These are phyloP conservation scores for Colletotrichum incanum DNA, from an alignment of 2,329 filamentous ascomycete species.

Conservation along the genomic window DNA sequence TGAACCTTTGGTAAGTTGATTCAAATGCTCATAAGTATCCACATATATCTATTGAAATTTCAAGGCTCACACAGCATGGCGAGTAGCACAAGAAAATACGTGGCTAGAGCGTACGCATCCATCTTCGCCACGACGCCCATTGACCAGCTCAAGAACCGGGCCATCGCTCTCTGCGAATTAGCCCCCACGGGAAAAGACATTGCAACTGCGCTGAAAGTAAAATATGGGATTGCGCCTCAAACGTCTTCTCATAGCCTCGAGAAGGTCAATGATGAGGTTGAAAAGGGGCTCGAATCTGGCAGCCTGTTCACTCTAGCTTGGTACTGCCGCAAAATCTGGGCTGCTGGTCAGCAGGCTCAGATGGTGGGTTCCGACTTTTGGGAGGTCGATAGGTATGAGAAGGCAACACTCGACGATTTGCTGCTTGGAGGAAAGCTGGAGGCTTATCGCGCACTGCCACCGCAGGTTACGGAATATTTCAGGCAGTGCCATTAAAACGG, in stretches of 20 bases:
- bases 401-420: slow-evolving; percentile 45
- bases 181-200: slow-evolving; percentile 48
- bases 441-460: slow-evolving; percentile 46
- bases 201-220: slow-evolving; percentile 42
- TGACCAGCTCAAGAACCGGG: slow-evolving; percentile 44
- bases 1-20: slow-evolving; percentile 21
- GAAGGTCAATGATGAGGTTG: slow-evolving; percentile 47
- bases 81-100: slow-evolving; percentile 48
- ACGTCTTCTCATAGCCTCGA: slow-evolving; percentile 44
- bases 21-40: too few species aligned
- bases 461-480: slow-evolving; percentile 40
- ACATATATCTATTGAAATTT: not conserved
- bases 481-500: not conserved
- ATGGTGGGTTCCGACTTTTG: slow-evolving; percentile 47
- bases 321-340: slow-evolving; percentile 51
- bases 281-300: slow-evolving; percentile 41
- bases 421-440: slow-evolving; percentile 46
- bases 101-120: slow-evolving; percentile 48
- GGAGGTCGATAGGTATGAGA: slow-evolving; percentile 48
- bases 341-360: slow-evolving; percentile 42
- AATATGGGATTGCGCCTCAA: slow-evolving; percentile 43
- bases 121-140: slow-evolving; percentile 49
- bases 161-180: slow-evolving; percentile 47
- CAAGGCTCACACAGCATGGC: not conserved
- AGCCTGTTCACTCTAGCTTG: slow-evolving; percentile 46